A percentile compares a stretch with the other conserved stretches of the same genome.
Conservation (phyloP, 2,329 filamentous ascomycete genomes). For the Colletotrichum scovillei region DNA sequence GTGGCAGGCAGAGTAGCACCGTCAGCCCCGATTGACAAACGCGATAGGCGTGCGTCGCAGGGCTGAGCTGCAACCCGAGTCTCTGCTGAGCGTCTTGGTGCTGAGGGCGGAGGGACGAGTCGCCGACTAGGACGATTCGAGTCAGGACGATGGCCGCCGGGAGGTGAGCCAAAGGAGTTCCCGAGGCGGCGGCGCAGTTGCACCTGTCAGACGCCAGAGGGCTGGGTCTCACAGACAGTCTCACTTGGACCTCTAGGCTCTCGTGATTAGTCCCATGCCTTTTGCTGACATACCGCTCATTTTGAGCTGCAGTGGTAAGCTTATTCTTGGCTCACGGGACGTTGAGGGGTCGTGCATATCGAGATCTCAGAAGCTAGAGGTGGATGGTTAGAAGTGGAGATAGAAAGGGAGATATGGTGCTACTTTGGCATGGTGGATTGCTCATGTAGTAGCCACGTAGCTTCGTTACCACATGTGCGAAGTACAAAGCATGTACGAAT, state of each 20-base stretch:
- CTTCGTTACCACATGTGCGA: not conserved
- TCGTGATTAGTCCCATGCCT: not conserved
- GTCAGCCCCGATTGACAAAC: not conserved
- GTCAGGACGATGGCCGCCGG: not conserved
- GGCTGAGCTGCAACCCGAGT: slow-evolving; percentile 5
- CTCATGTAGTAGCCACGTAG: not conserved
- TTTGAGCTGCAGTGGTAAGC: slow-evolving; percentile 6
- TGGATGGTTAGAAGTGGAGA: not conserved
- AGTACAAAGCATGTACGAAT: not conserved
- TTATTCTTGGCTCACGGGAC: slow-evolving; percentile 17
- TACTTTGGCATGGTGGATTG: not conserved
- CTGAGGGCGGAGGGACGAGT: not conserved
- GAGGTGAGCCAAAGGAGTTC: not conserved
- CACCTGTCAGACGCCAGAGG: slow-evolving; percentile 15
- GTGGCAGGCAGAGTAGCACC: not conserved
- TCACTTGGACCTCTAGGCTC: not conserved
- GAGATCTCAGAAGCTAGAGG: not conserved
- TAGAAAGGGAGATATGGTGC: not conserved
- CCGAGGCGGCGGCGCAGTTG: slow-evolving; percentile 24
- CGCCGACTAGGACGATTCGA: not conserved
- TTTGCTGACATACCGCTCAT: not conserved
- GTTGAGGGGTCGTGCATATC: not conserved
- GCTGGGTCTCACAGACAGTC: not conserved
- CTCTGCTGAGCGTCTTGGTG: not conserved
- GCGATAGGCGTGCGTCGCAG: not conserved